A percentile compares a stretch with the other conserved stretches of the same genome.
phyloP scores from a whole-genome alignment of 345 rosid genomes.

The Limnanthes douglasii region DNA sequence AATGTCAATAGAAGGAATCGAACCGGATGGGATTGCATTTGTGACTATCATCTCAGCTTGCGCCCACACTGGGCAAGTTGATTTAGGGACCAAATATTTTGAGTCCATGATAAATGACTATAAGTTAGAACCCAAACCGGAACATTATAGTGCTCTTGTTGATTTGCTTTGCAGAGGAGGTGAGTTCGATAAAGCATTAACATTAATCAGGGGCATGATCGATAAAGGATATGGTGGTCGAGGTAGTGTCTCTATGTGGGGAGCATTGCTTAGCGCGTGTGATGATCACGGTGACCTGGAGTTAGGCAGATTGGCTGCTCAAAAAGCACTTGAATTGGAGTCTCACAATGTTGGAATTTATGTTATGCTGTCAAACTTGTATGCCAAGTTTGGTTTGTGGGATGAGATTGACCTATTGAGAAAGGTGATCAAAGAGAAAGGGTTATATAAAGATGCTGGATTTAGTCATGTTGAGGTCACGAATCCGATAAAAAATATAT shows the following conservation, averaged over 20 bases:
- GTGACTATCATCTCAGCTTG: slow-evolving; percentile 47
- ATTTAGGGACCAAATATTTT: slow-evolving; percentile 32
- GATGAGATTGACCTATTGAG: slow-evolving; percentile 28
- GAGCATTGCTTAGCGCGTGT: slow-evolving; percentile 36
- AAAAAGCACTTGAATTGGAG: slow-evolving; percentile 33
- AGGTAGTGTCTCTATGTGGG: slow-evolving; percentile 35
- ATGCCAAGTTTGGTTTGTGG: slow-evolving; percentile 36
- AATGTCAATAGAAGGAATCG: slow-evolving; percentile 23
- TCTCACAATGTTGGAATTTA: slow-evolving; percentile 30
- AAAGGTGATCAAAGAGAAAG: slow-evolving; percentile 19
- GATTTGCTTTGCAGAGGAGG: slow-evolving; percentile 46
- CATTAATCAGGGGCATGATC: slow-evolving; percentile 26
- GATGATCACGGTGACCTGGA: slow-evolving; percentile 24
- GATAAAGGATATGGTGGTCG: slow-evolving; percentile 12
- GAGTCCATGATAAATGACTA: slow-evolving; percentile 23
- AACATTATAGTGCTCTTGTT: slow-evolving; percentile 42
- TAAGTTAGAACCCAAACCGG: slow-evolving; percentile 22
- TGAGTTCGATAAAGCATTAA: slow-evolving; percentile 33
- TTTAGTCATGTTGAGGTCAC: slow-evolving; percentile 35
- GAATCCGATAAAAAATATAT: slow-evolving; percentile 5
- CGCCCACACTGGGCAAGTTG: slow-evolving; percentile 35
- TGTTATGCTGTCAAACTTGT: slow-evolving; percentile 31
- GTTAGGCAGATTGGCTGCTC: slow-evolving; percentile 36
- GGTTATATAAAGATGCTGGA: slow-evolving; percentile 31
- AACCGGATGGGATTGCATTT: slow-evolving; percentile 37